Evolutionary conservation across 352 stramenopile genomes (phyloP).

Genomic region (Phytophthora rubi): DNA sequence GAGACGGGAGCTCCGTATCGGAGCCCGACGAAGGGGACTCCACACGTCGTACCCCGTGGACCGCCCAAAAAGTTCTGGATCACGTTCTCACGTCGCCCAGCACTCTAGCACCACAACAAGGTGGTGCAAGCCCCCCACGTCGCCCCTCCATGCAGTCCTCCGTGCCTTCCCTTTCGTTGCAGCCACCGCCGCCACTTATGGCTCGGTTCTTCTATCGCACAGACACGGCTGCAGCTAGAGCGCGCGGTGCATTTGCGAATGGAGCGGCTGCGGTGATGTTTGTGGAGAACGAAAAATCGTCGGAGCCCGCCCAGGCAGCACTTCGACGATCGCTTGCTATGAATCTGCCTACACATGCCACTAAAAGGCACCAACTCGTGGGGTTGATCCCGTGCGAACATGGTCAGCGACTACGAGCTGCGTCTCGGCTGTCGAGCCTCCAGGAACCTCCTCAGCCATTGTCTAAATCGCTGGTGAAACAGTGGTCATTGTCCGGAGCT

Average conservation of each 20-base stretch:
- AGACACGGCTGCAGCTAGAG: slow-evolving; percentile 44
- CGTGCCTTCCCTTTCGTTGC: slow-evolving; percentile 17
- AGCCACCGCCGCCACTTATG: slow-evolving; percentile 41
- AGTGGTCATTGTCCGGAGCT: slow-evolving; percentile 18
- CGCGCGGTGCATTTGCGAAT: slow-evolving; percentile 50
- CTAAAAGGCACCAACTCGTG: slow-evolving; percentile 29
- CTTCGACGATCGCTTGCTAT: slow-evolving; percentile 25
- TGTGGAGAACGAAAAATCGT: slow-evolving; percentile 38
- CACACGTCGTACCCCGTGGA: slow-evolving; percentile 39
- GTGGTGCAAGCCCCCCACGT: slow-evolving; percentile 3
- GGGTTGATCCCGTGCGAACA: slow-evolving; percentile 39
- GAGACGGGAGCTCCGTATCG: slow-evolving; percentile 16
- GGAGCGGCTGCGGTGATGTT: slow-evolving; percentile 61
- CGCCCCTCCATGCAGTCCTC: slow-evolving; percentile 29
- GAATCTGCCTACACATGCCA: slow-evolving; percentile 5
- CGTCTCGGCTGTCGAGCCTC: slow-evolving; percentile 21
- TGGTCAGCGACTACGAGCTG: slow-evolving; percentile 28
- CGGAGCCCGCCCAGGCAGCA: slow-evolving; percentile 34
- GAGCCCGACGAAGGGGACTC: slow-evolving; percentile 30
- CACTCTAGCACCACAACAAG: slow-evolving; percentile 2
- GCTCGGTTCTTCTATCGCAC: slow-evolving; percentile 58
- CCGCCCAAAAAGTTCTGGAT: slow-evolving; percentile 27
- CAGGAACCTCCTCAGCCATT: slow-evolving; percentile 5
- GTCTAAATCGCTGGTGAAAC: slow-evolving; percentile 4
- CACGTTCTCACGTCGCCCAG: slow-evolving; percentile 18